These are phyloP conservation scores for Coniochaeta pulveracea DNA, from an alignment of 2,329 filamentous ascomycete genomes.

Conservation along the genomic window DNA sequence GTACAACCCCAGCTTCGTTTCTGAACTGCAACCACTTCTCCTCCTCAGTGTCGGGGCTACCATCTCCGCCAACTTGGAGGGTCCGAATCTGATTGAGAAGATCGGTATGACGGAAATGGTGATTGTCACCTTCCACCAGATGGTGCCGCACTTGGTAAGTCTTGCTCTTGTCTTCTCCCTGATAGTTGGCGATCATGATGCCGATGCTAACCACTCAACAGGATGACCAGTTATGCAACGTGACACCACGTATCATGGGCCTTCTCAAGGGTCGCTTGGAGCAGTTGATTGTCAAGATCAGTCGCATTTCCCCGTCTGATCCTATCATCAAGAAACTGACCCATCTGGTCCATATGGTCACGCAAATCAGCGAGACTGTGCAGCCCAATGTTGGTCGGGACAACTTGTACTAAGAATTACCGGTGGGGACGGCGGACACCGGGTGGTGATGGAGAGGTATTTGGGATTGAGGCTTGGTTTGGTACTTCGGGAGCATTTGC, in stretches of 20 bases:
- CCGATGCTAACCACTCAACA: constrained; percentile 20
- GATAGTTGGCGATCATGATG: background rate
- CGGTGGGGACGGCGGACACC: too few relatives aligned
- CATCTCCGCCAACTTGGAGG: constrained; percentile 46
- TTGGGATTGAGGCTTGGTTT: too few relatives aligned
- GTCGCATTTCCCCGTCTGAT: constrained; percentile 33
- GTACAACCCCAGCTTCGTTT: constrained; percentile 39
- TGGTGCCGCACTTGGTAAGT: constrained; percentile 39
- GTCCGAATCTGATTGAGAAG: constrained; percentile 40
- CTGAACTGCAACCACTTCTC: constrained; percentile 47
- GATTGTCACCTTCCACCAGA: constrained; percentile 39
- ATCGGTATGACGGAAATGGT: constrained; percentile 50
- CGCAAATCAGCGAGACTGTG: constrained; percentile 12
- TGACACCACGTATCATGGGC: constrained; percentile 45
- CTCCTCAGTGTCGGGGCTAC: constrained; percentile 54
- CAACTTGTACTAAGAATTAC: background rate
- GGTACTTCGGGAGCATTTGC: too few relatives aligned
- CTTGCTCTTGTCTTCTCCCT: background rate
- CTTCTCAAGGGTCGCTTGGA: constrained; percentile 41
- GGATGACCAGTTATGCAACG: constrained; percentile 42
- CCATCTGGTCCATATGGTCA: constrained; percentile 23
- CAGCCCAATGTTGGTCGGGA: constrained; percentile 2
- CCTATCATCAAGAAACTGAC: constrained; percentile 35
- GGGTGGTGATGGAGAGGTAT: too few relatives aligned
- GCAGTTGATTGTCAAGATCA: constrained; percentile 38